A percentile compares a stretch with the other conserved stretches of the same genome.
phyloP scores from a whole-genome alignment of 2,329 filamentous ascomycete species.

The Ramichloridium luteum region DNA sequence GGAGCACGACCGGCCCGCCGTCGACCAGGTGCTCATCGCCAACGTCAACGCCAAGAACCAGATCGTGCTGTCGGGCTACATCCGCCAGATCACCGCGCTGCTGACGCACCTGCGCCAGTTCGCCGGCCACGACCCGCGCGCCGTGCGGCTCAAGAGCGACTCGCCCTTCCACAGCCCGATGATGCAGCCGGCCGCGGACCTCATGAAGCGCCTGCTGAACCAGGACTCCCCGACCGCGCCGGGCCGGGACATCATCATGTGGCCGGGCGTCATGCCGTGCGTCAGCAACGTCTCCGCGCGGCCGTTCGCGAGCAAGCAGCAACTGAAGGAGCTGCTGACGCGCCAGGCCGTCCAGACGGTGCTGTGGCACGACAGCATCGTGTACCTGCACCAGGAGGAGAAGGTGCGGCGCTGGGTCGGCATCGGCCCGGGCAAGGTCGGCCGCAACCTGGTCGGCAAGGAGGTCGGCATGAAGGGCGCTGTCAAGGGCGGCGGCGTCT shows the following conservation, averaged over 20 bases:
- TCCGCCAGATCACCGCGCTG: constrained; percentile 68
- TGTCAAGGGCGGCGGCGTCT: constrained; percentile 81
- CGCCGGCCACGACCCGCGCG: constrained; percentile 78
- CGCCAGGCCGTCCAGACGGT: constrained; percentile 84
- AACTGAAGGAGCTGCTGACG: constrained; percentile 68
- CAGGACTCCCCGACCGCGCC: constrained; percentile 40
- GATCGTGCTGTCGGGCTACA: constrained; percentile 82
- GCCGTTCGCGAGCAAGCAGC: constrained; percentile 60
- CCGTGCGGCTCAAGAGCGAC: constrained; percentile 75
- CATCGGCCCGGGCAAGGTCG: constrained; percentile 87
- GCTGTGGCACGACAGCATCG: constrained; percentile 86
- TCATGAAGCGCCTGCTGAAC: constrained; percentile 58
- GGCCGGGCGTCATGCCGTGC: constrained; percentile 63
- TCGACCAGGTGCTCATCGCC: constrained; percentile 78
- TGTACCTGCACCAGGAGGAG: constrained; percentile 72
- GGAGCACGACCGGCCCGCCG: constrained; percentile 55
- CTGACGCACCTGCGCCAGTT: constrained; percentile 80
- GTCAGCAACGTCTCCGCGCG: constrained; percentile 76
- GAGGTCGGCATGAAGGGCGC: constrained; percentile 81
- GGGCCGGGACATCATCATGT: constrained; percentile 56
- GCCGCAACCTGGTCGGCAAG: constrained; percentile 84
- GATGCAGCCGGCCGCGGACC: constrained; percentile 70
- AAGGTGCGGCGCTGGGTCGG: constrained; percentile 78
- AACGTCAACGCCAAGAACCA: constrained; percentile 96
- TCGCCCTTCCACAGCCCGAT: constrained; percentile 85